phyloP scores from a whole-genome alignment of 2,329 filamentous ascomycete species.

The Phyllosticta ampelicida region DNA sequence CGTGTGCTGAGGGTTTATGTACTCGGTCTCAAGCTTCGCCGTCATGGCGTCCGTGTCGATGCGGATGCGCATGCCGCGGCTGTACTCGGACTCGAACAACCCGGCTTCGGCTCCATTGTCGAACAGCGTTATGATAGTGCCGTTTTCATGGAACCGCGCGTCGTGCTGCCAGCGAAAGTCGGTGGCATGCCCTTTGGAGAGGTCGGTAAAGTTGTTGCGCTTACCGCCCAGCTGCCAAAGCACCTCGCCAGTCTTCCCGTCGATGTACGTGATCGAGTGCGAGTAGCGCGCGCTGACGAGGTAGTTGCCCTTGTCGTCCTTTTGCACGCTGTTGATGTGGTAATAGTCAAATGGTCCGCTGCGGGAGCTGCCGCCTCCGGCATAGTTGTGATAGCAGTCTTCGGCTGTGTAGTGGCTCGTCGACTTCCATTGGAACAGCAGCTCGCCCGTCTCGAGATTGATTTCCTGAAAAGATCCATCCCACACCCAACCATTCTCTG shows the following conservation, averaged over 20 bases:
- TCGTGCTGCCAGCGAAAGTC: constrained; percentile 44
- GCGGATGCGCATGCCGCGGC: constrained; percentile 28
- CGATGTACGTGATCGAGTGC: constrained; percentile 15
- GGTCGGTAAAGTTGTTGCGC: constrained; percentile 31
- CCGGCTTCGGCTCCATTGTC: constrained; percentile 25
- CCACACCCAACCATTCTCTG: constrained; percentile 30
- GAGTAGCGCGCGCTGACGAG: constrained; percentile 16
- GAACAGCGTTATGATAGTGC: constrained; percentile 26
- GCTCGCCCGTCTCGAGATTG: constrained; percentile 29
- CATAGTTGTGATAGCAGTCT: constrained; percentile 17
- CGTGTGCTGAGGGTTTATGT: constrained; percentile 28
- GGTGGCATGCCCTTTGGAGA: constrained; percentile 33
- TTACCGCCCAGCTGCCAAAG: constrained; percentile 44
- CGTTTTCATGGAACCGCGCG: constrained; percentile 30
- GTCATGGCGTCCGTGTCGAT: constrained; percentile 34
- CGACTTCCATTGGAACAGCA: constrained; percentile 33
- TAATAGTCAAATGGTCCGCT: constrained; percentile 32
- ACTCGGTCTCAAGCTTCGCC: constrained; percentile 31
- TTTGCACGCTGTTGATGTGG: constrained; percentile 29
- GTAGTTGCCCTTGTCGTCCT: constrained; percentile 20
- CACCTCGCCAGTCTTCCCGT: constrained; percentile 31
- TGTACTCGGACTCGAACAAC: constrained; percentile 13
- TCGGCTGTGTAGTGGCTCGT: constrained; percentile 24
- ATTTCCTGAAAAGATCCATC: constrained; percentile 37
- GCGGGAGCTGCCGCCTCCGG: constrained; percentile 19